Evolutionary conservation across 257 asterid species (phyloP).

Genomic region (Solanum gandarillasii): DNA sequence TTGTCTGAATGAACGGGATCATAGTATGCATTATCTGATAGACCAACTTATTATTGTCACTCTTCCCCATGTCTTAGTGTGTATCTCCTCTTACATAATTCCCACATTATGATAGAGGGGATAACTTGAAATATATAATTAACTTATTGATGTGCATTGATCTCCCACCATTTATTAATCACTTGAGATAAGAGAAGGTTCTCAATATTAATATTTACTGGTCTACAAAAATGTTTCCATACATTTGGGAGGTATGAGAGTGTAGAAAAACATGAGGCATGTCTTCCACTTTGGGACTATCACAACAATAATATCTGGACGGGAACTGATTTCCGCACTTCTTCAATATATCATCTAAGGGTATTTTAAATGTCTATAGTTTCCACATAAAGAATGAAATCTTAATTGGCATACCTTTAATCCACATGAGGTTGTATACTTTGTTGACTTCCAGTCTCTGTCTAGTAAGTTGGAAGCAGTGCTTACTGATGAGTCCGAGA

Average conservation of each 20-base stretch:
- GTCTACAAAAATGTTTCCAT: neutral
- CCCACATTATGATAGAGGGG: neutral
- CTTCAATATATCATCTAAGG: too few species aligned
- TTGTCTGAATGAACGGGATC: neutral
- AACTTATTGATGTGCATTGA: too few species aligned
- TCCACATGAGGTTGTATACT: neutral
- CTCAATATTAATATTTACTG: neutral
- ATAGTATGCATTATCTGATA: neutral
- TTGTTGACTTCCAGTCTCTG: neutral
- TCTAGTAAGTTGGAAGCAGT: too few species aligned
- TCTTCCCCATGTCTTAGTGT: neutral
- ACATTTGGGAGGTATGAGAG: too few species aligned
- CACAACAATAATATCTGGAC: too few species aligned
- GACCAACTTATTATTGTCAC: neutral
- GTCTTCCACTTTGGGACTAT: neutral
- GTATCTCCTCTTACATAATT: neutral
- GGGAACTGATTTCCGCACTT: too few species aligned
- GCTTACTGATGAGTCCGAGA: too few species aligned
- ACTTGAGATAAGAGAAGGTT: neutral
- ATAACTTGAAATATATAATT: too few species aligned
- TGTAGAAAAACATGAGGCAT: too few species aligned
- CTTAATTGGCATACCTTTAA: neutral
- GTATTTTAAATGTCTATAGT: too few species aligned
- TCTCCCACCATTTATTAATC: neutral
- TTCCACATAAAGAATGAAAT: too few species aligned